Percentiles rank a stretch among this genome's conserved stretches.
These are phyloP conservation scores for Gamarada debralockiae DNA, from an alignment of 495 filamentous ascomycete genomes.

Conservation along the genomic window DNA sequence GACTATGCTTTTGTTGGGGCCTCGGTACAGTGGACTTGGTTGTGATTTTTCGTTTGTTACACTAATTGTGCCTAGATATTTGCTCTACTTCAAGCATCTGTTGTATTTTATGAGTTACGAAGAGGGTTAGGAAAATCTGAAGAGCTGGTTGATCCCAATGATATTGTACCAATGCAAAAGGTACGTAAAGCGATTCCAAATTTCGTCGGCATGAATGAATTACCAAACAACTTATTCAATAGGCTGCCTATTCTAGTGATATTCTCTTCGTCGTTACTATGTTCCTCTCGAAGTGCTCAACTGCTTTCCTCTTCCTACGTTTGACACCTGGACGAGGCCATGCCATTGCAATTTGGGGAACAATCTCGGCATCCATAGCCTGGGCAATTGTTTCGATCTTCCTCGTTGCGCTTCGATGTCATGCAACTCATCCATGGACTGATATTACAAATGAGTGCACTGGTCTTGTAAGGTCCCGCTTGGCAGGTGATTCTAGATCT, in stretches of 20 bases:
- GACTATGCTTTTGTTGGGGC: conserved; percentile 6
- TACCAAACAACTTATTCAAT: too few species aligned
- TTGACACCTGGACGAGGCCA: conserved; percentile 9
- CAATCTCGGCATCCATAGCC: neutral
- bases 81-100: conserved; percentile 1
- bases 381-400: conserved; percentile 7
- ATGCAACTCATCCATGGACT: neutral
- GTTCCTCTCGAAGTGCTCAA: conserved; percentile 4
- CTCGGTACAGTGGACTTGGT: neutral
- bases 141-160: neutral
- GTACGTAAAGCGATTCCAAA: neutral
- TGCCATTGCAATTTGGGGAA: conserved; percentile 4
- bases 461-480: neutral
- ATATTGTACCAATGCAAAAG: neutral
- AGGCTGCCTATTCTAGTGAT: conserved; percentile 5
- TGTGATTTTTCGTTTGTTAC: neutral
- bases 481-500: too few species aligned
- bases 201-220: neutral
- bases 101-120: conserved; percentile 1
- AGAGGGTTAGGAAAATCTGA: conserved; percentile 7
- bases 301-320: conserved; percentile 10
- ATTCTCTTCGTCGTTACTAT: conserved; percentile 6
- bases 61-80: neutral
- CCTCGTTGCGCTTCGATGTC: neutral
- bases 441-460: neutral